phyloP scores from a whole-genome alignment of 2,329 filamentous ascomycete genomes.

The Aureobasidium pullulans region DNA sequence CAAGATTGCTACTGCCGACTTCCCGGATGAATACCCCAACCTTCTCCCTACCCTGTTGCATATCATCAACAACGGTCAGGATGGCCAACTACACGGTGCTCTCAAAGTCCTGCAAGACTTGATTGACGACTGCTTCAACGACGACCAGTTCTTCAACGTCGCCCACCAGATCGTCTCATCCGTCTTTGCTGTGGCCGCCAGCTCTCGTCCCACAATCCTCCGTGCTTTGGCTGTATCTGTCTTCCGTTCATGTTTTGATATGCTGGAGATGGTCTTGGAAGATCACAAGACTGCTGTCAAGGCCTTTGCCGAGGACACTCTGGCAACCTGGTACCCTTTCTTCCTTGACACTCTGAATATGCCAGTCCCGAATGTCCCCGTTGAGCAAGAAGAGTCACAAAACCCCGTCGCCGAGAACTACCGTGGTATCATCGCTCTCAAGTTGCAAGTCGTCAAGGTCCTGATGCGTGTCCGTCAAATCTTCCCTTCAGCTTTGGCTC shows the following conservation, averaged over 20 bases:
- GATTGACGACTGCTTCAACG: constrained; percentile 86
- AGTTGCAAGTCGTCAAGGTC: constrained; percentile 85
- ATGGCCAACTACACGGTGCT: constrained; percentile 79
- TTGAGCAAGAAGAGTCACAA: constrained; percentile 54
- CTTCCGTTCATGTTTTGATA: constrained; percentile 86
- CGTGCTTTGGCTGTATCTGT: constrained; percentile 82
- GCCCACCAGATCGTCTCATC: constrained; percentile 78
- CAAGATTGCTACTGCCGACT: constrained; percentile 90
- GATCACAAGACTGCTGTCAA: constrained; percentile 82
- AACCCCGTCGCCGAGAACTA: constrained; percentile 57
- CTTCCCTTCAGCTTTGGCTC: constrained; percentile 73
- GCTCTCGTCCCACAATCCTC: constrained; percentile 63
- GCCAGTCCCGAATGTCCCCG: constrained; percentile 56
- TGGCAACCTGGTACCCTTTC: constrained; percentile 78
- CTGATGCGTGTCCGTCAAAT: constrained; percentile 81
- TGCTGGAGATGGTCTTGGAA: constrained; percentile 93
- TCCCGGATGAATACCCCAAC: constrained; percentile 89
- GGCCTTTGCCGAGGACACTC: constrained; percentile 77
- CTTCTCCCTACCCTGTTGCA: constrained; percentile 74
- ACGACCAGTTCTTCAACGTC: constrained; percentile 89
- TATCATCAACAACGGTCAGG: constrained; percentile 66
- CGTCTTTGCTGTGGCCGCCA: constrained; percentile 74
- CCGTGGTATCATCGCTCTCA: constrained; percentile 77
- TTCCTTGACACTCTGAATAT: constrained; percentile 73
- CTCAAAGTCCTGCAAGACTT: constrained; percentile 82